phyloP scores from a whole-genome alignment of 1,139 yeast species.

The Nakaseomyces glabratus region DNA sequence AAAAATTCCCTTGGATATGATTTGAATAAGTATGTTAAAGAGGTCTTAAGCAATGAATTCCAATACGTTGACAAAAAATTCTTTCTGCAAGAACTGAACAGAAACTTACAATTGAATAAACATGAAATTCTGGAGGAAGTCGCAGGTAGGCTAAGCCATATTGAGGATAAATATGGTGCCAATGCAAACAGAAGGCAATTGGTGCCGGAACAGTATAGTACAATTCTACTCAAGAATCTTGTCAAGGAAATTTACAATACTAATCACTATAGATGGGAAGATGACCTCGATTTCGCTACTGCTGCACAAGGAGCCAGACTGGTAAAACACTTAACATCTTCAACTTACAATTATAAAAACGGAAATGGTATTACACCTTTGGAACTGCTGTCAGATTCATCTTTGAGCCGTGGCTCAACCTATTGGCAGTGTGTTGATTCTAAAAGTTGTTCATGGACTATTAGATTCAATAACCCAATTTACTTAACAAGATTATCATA shows the following conservation, averaged over 20 bases:
- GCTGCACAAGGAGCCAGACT: conserved; percentile 28
- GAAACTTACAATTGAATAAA: conserved; percentile 21
- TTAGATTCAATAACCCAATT: conserved; percentile 32
- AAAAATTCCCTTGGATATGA: conserved; percentile 11
- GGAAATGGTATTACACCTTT: conserved; percentile 25
- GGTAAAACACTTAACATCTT: conserved; percentile 26
- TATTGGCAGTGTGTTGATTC: conserved; percentile 31
- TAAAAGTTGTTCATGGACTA: conserved; percentile 27
- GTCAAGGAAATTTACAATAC: conserved; percentile 27
- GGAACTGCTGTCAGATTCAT: conserved; percentile 23
- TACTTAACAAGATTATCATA: conserved; percentile 31
- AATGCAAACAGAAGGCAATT: conserved; percentile 3
- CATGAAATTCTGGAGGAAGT: conserved; percentile 25
- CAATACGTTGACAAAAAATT: conserved; percentile 25
- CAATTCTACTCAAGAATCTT: conserved; percentile 22
- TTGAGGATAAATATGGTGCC: conserved; percentile 9
- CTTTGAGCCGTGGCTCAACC: conserved; percentile 21
- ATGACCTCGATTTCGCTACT: conserved; percentile 29
- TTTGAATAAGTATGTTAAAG: conserved; percentile 25
- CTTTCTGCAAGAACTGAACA: conserved; percentile 24
- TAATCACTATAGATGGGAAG: conserved; percentile 29
- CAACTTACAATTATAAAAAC: conserved; percentile 14
- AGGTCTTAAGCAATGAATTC: conserved; percentile 25
- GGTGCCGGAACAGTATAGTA: conserved; percentile 21
- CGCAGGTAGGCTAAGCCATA: conserved; percentile 14